phyloP scores from a whole-genome alignment of 306 rosid species.

The Psophocarpus tetragonolobus region DNA sequence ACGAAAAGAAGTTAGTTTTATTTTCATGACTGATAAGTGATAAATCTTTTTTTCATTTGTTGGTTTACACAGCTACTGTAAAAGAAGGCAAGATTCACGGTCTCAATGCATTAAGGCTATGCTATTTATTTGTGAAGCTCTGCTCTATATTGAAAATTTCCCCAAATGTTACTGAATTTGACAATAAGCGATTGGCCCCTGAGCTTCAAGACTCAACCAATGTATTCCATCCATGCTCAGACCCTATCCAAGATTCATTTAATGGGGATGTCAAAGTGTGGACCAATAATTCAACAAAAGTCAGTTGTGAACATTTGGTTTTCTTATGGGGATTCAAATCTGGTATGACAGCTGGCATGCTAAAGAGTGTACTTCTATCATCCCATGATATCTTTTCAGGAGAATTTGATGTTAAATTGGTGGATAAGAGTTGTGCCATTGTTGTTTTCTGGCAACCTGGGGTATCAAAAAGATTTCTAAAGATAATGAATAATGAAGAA shows the following conservation, averaged over 20 bases:
- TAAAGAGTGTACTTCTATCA: slow-evolving; percentile 53
- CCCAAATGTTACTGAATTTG: slow-evolving; percentile 33
- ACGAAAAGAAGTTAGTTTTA: neutral
- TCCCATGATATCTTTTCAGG: slow-evolving; percentile 57
- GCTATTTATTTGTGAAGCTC: slow-evolving; percentile 67
- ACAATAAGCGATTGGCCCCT: slow-evolving; percentile 33
- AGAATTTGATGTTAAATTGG: slow-evolving; percentile 73
- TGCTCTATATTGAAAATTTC: slow-evolving; percentile 68
- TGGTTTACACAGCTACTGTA: slow-evolving; percentile 46
- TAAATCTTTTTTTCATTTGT: slow-evolving; percentile 6
- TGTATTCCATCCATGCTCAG: slow-evolving; percentile 41
- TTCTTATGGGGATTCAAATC: slow-evolving; percentile 81
- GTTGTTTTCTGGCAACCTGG: slow-evolving; percentile 72
- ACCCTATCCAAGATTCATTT: slow-evolving; percentile 33
- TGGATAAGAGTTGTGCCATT: slow-evolving; percentile 76
- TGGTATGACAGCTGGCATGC: slow-evolving; percentile 60
- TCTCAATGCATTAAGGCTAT: slow-evolving; percentile 57
- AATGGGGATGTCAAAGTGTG: slow-evolving; percentile 52
- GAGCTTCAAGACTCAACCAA: slow-evolving; percentile 50
- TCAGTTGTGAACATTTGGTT: slow-evolving; percentile 55
- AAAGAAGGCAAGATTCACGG: slow-evolving; percentile 62
- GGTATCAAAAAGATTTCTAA: slow-evolving; percentile 50
- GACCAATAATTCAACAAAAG: slow-evolving; percentile 53
- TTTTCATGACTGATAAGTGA: slow-evolving; percentile 1
- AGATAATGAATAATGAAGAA: slow-evolving; percentile 41